Base-by-base conservation (phyloP, 306 rosid genomes). In the Begonia fuchsioides region DNA sequence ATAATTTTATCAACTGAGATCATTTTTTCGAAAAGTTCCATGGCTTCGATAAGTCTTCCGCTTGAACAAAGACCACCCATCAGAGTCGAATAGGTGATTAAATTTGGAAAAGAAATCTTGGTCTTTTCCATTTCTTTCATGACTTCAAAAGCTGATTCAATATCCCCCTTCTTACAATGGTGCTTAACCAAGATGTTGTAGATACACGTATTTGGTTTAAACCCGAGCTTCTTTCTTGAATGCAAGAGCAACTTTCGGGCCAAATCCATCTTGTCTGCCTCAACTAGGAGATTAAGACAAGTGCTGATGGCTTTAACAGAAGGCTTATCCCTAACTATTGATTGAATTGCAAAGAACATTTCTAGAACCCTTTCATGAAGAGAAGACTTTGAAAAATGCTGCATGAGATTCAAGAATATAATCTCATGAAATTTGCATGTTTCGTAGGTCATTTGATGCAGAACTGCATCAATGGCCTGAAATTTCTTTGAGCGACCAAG, bases 381-480 rank as follows among this genome's bases (percentile, higher is more conserved):
- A 48, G 65, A 62, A 16, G 73, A 72, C 32, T 68, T 72, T 13
- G 96, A 80, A 62, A 65, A 83, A 60, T 83, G 80, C 67, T 71
- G 81, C 95, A 88, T 83, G 54, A 88, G 95, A 52, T 70, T 70
- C 46, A 83, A 68, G 64, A 88, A 88, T 53, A 74, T 53, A 46
- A 76, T 83, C 68, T 88, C 95, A n/a, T 83, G 90, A 64, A 81
- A 66, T 63, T 78, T 74, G 77, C 95, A 81, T 16, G 93, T 69
- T 60, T 88, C 95, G 40, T 81, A 81, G 35, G n/a, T n/a, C 90
- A 88, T 83, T 58, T n/a, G n/a, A n/a, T n/a, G n/a, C n/a, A n/a
- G n/a, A n/a, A n/a, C n/a, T n/a, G n/a, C 73, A 49, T 80, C 83
- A 17, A 88, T 15, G 10, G 95, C 90, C 13, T 65, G 75, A 14